Percentiles rank a stretch among this genome's conserved stretches.
These are phyloP conservation scores for Berberis thunbergii DNA, from an alignment of 164 flowering plant species.

Conservation along the genomic window DNA sequence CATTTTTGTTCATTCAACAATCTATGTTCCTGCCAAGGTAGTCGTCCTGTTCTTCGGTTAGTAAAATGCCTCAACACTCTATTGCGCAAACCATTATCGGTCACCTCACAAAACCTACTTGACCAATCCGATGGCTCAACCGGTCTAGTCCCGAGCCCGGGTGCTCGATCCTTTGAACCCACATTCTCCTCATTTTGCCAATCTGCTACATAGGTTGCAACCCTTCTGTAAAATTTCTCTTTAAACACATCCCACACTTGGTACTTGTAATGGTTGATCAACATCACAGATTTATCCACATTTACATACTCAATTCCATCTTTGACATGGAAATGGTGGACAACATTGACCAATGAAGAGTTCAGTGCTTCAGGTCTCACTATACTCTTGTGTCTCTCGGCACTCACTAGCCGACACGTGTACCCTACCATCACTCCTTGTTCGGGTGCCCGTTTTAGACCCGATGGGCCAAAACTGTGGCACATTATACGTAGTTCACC, in stretches of 20 bases:
- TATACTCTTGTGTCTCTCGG: slow-evolving; percentile 83
- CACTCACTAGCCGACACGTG: slow-evolving; percentile 45
- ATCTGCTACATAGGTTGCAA: slow-evolving; percentile 79
- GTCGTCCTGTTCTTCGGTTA: slow-evolving; percentile 20
- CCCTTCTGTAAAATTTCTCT: slow-evolving; percentile 72
- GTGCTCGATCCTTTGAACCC: slow-evolving; percentile 81
- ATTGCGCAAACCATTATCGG: slow-evolving; percentile 49
- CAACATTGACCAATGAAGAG: slow-evolving; percentile 55
- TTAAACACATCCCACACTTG: slow-evolving; percentile 90
- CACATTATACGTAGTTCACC: slow-evolving; percentile 49
- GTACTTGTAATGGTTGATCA: slow-evolving; percentile 80
- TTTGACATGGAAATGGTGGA: slow-evolving; percentile 71
- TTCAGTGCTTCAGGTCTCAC: slow-evolving; percentile 60
- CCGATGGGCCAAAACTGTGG: slow-evolving; percentile 82
- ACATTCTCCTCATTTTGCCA: slow-evolving; percentile 61
- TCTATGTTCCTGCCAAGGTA: slow-evolving; percentile 58
- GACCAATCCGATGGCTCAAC: slow-evolving; percentile 76
- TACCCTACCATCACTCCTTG: slow-evolving; percentile 68
- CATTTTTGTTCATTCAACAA: no score
- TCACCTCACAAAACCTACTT: slow-evolving; percentile 62
- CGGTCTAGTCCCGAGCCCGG: slow-evolving; percentile 74
- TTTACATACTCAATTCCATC: slow-evolving; percentile 29
- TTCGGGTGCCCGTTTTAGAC: slow-evolving; percentile 30
- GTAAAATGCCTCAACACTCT: slow-evolving; percentile 28
- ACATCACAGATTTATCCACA: slow-evolving; percentile 26